These are phyloP conservation scores for Colletotrichum sansevieriae DNA, from an alignment of 2,329 filamentous ascomycete species.

Conservation along the genomic window DNA sequence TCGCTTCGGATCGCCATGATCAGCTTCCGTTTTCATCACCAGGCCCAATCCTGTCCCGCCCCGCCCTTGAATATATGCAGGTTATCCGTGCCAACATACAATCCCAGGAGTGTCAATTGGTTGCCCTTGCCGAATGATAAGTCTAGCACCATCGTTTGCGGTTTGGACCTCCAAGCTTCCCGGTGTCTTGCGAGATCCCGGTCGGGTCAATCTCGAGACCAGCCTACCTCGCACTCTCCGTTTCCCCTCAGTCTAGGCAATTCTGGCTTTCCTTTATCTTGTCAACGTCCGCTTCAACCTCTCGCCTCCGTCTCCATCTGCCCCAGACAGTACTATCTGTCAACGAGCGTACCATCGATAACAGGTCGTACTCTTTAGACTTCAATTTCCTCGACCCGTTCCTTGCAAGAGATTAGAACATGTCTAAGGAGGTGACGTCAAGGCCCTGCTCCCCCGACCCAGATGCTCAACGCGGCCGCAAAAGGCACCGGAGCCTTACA, in stretches of 20 bases:
- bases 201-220: slow-evolving; percentile 29
- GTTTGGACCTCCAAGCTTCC: slow-evolving; percentile 17
- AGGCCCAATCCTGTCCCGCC: slow-evolving; percentile 19
- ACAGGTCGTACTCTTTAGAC: slow-evolving; percentile 2
- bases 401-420: background rate
- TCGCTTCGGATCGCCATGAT: slow-evolving; percentile 12
- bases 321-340: slow-evolving; percentile 1
- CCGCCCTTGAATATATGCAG: background rate
- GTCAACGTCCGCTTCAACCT: slow-evolving; percentile 26
- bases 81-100: slow-evolving; percentile 8
- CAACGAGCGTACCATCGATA: slow-evolving; percentile 1
- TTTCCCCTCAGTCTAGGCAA: slow-evolving; percentile 4
- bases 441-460: slow-evolving; percentile 37
- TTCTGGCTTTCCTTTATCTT: slow-evolving; percentile 20
- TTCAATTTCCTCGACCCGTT: background rate
- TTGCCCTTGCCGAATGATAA: slow-evolving; percentile 27
- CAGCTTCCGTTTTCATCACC: slow-evolving; percentile 26
- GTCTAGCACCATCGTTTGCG: slow-evolving; percentile 23
- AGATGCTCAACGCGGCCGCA: slow-evolving; percentile 51
- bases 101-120: background rate
- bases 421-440: slow-evolving; percentile 30
- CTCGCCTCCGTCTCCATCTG: background rate
- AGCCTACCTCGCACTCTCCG: slow-evolving; percentile 15
- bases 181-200: slow-evolving; percentile 30
- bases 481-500: slow-evolving; percentile 55